phyloP scores from a whole-genome alignment of 352 stramenopile genomes.

The Pythium pyrilobum region DNA sequence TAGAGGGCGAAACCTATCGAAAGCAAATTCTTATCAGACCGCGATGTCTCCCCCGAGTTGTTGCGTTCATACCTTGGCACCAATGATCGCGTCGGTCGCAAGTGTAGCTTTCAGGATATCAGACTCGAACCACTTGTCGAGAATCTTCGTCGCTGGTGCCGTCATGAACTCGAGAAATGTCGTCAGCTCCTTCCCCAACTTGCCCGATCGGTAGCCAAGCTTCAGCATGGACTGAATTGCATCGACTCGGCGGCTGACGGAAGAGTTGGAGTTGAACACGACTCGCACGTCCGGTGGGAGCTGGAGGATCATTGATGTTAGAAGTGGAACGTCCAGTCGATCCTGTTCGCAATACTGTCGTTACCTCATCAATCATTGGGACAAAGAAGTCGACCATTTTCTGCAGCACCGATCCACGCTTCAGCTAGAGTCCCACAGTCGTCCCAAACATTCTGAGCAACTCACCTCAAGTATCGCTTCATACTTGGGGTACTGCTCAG shows the following conservation, averaged over 20 bases:
- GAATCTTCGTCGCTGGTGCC: constrained; percentile 75
- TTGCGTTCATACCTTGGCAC: constrained; percentile 51
- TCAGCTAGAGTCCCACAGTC: too few relatives aligned
- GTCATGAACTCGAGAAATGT: constrained; percentile 89
- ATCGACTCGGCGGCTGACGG: constrained; percentile 57
- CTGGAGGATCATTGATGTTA: constrained; percentile 19
- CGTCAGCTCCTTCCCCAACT: constrained; percentile 66
- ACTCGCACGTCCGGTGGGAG: constrained; percentile 65
- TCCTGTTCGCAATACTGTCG: neutral
- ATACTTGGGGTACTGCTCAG: constrained; percentile 78
- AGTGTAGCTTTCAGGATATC: constrained; percentile 88
- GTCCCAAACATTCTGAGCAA: too few relatives aligned
- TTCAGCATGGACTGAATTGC: constrained; percentile 60
- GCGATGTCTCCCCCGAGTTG: neutral
- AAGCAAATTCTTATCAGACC: neutral
- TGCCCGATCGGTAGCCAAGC: constrained; percentile 54
- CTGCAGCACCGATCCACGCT: constrained; percentile 19
- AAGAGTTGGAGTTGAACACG: constrained; percentile 44
- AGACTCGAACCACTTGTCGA: constrained; percentile 90
- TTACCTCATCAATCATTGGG: constrained; percentile 79
- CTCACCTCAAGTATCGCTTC: constrained; percentile 70
- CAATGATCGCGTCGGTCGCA: constrained; percentile 90
- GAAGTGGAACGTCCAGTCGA: too few relatives aligned
- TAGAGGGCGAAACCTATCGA: constrained; percentile 65
- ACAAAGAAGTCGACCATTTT: constrained; percentile 77